Conservation (phyloP, 306 rosid species). For the Rosa persica region DNA sequence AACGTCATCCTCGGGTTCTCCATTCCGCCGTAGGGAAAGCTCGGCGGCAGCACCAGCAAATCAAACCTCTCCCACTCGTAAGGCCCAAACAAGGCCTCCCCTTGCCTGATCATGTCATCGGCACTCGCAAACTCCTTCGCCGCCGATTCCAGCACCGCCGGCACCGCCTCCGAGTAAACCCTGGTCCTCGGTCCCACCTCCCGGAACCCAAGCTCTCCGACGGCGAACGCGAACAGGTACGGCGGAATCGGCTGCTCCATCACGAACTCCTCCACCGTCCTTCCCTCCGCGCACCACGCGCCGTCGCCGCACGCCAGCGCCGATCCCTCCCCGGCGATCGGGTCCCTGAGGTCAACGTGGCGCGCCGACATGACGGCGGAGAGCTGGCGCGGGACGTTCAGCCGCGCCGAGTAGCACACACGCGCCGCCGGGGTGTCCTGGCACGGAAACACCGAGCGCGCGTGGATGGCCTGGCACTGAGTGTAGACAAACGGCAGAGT, state of each 20-base stretch:
- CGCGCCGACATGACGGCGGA: constrained; percentile 83
- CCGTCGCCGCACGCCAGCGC: constrained; percentile 34
- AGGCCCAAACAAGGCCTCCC: constrained; percentile 70
- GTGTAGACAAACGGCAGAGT: constrained; percentile 76
- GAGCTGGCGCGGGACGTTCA: constrained; percentile 60
- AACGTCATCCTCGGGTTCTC: constrained; percentile 97
- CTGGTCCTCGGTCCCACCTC: constrained; percentile 91
- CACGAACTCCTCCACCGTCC: constrained; percentile 83
- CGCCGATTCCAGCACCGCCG: constrained; percentile 55
- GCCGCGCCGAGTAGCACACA: constrained; percentile 45
- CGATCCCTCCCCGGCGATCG: constrained; percentile 42
- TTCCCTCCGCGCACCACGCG: constrained; percentile 55
- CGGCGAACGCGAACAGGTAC: constrained; percentile 84
- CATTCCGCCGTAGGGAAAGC: constrained; percentile 94
- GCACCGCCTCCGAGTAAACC: constrained; percentile 73
- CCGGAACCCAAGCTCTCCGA: constrained; percentile 66
- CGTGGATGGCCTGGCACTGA: constrained; percentile 92
- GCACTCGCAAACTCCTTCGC: constrained; percentile 75
- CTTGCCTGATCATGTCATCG: constrained; percentile 81
- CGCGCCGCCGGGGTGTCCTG: constrained; percentile 95
- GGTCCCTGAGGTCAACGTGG: constrained; percentile 48
- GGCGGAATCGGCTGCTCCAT: constrained; percentile 95
- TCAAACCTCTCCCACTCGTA: constrained; percentile 94
- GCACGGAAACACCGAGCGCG: constrained; percentile 80
- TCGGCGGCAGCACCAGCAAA: constrained; percentile 81